Conservation (phyloP, 139 green algal genomes). For the Axilococcus clingmanii region DNA sequence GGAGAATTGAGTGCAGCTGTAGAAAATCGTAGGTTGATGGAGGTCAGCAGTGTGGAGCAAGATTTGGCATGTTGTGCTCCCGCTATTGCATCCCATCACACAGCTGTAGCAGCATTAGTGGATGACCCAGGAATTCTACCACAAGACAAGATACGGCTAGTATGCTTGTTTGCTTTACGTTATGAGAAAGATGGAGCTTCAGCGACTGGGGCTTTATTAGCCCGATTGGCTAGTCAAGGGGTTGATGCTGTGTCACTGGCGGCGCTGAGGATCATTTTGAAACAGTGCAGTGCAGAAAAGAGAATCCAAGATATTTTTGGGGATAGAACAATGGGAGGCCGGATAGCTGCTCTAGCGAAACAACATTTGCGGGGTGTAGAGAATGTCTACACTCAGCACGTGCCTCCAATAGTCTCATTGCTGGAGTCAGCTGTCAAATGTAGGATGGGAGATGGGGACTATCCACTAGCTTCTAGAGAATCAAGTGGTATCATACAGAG, state of each 20-base stretch:
- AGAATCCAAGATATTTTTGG: conserved; percentile 81
- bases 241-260: conserved; percentile 14
- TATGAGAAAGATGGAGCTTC: conserved; percentile 75
- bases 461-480: conserved; percentile 45
- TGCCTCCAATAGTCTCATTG: conserved; percentile 68
- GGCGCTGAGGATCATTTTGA: conserved; percentile 41
- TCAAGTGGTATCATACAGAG: neutral
- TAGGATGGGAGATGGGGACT: conserved; percentile 63
- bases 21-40: conserved; percentile 53
- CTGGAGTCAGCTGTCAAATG: conserved; percentile 55
- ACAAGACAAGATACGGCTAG: conserved; percentile 55
- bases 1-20: conserved; percentile 56
- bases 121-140: conserved; percentile 1
- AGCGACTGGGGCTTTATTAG: conserved; percentile 20
- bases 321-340: conserved; percentile 44
- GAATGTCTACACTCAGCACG: conserved; percentile 96
- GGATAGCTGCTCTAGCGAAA: conserved; percentile 49
- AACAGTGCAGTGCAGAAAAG: conserved; percentile 23
- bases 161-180: conserved; percentile 76
- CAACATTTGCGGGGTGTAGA: conserved; percentile 69
- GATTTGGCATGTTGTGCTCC: conserved; percentile 65
- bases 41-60: conserved; percentile 71
- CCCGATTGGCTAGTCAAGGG: neutral
- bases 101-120: conserved; percentile 14
- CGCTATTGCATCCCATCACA: conserved; percentile 12